A percentile compares a stretch with the other conserved stretches of the same genome.
Conservation (phyloP, 441 rosid species). For the Cnidoscolus chayamansa region DNA sequence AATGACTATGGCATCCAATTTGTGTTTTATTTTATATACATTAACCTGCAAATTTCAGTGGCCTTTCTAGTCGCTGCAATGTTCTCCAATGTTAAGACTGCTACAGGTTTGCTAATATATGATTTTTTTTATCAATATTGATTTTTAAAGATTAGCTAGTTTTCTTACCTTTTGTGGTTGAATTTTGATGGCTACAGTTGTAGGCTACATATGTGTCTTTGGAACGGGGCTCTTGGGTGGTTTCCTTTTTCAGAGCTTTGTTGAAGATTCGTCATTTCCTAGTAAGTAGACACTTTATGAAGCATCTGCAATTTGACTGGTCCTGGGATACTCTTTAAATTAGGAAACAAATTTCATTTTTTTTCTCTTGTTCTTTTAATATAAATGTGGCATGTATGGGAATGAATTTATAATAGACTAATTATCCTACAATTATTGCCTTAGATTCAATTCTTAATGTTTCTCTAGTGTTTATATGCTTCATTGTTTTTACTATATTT, state of each 20-base stretch:
- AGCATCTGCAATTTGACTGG: background rate
- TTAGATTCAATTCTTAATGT: background rate
- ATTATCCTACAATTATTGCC: background rate
- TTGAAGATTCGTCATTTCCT: constrained; percentile 77
- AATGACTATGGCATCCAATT: constrained; percentile 81
- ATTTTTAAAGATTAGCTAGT: background rate
- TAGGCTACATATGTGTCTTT: constrained; percentile 66
- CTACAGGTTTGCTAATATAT: constrained; percentile 57
- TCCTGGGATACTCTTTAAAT: background rate
- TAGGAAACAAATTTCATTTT: background rate
- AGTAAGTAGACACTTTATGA: constrained; percentile 43
- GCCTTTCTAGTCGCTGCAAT: constrained; percentile 73
- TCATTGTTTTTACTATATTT: constrained; percentile 10
- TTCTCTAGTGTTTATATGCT: background rate
- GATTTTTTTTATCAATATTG: background rate
- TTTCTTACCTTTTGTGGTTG: constrained; percentile 13
- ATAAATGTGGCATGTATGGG: background rate
- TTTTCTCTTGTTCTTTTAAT: background rate
- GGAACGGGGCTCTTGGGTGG: constrained; percentile 86
- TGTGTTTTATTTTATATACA: constrained; percentile 65
- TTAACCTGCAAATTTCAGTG: constrained; percentile 79
- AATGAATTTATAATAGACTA: background rate
- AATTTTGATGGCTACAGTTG: constrained; percentile 46
- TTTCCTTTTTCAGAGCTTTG: constrained; percentile 67
- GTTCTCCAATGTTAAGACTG: constrained; percentile 78